Percentiles rank a stretch among this genome's conserved stretches.
These are phyloP conservation scores for Pyrenophora teres DNA, from an alignment of 2,329 filamentous ascomycete species.

Conservation along the genomic window DNA sequence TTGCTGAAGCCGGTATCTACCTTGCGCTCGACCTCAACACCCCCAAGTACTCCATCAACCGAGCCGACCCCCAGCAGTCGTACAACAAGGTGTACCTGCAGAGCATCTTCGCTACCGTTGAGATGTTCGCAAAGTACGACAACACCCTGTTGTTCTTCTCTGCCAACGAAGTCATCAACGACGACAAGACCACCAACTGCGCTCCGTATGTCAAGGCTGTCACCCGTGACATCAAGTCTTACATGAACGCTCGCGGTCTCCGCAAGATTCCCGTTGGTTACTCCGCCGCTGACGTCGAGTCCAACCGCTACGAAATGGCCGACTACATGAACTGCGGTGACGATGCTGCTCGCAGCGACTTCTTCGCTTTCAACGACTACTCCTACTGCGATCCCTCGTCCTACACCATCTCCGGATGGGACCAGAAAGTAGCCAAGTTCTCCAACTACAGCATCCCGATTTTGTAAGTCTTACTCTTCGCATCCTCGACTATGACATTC, in stretches of 20 bases:
- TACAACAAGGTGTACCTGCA: constrained; percentile 89
- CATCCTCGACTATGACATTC: background rate
- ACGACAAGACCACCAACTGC: constrained; percentile 63
- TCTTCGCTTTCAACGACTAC: constrained; percentile 90
- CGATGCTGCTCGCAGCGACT: constrained; percentile 82
- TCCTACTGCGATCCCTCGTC: constrained; percentile 78
- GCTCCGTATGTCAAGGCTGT: constrained; percentile 75
- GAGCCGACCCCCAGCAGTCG: constrained; percentile 69
- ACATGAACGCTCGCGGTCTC: constrained; percentile 72
- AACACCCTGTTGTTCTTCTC: constrained; percentile 88
- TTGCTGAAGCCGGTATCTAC: constrained; percentile 87
- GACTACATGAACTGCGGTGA: constrained; percentile 92
- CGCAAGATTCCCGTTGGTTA: constrained; percentile 77
- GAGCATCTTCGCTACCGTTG: constrained; percentile 84
- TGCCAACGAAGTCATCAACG: constrained; percentile 78
- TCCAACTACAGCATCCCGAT: constrained; percentile 84
- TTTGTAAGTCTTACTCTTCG: constrained; percentile 57
- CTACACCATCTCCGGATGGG: constrained; percentile 76
- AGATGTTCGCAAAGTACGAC: constrained; percentile 78
- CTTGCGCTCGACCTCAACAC: constrained; percentile 90
- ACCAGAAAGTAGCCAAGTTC: constrained; percentile 86
- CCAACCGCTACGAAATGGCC: constrained; percentile 85
- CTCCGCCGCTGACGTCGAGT: constrained; percentile 81
- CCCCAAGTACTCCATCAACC: constrained; percentile 87
- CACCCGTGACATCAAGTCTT: constrained; percentile 79